Conservation (phyloP, 257 asterid species). For the Solanum sejunctum region DNA sequence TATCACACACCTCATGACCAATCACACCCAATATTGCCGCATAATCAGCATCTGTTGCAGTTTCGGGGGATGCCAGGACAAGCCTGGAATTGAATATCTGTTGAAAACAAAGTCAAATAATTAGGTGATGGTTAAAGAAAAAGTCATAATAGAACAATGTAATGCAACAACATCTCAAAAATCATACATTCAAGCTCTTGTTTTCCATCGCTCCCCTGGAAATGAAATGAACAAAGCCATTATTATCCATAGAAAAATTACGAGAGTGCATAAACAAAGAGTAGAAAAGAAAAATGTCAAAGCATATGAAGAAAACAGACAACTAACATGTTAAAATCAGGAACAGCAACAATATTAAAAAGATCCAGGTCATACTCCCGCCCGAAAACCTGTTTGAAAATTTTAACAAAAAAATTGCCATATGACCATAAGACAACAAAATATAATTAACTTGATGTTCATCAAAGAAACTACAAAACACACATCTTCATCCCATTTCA, state of each 20-base stretch:
- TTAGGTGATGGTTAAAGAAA: background rate
- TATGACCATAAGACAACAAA: background rate
- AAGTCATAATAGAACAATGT: background rate
- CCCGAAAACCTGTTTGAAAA: slow-evolving; percentile 64
- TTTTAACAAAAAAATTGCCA: background rate
- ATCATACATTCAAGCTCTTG: slow-evolving; percentile 85
- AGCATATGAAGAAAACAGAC: slow-evolving; percentile 2
- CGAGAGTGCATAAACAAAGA: background rate
- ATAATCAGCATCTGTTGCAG: slow-evolving; percentile 91
- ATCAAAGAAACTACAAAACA: slow-evolving; percentile 7
- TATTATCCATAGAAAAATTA: background rate
- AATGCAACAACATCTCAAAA: background rate
- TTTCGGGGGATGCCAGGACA: slow-evolving; percentile 94
- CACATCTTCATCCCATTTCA: slow-evolving; percentile 99
- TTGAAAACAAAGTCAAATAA: slow-evolving; percentile 2
- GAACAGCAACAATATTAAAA: slow-evolving; percentile 90
- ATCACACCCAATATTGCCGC: slow-evolving; percentile 94
- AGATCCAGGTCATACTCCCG: slow-evolving; percentile 96
- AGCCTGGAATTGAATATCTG: slow-evolving; percentile 95
- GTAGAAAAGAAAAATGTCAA: background rate
- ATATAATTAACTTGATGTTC: background rate
- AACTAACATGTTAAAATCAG: slow-evolving; percentile 85
- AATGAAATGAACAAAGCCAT: slow-evolving; percentile 1
- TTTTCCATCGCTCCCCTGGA: slow-evolving; percentile 99
- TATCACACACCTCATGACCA: slow-evolving; percentile 74